A percentile compares a stretch with the other conserved stretches of the same genome.
phyloP scores from a whole-genome alignment of 1,284 basidiomycete genomes.

The Ceratobasidium sp. region DNA sequence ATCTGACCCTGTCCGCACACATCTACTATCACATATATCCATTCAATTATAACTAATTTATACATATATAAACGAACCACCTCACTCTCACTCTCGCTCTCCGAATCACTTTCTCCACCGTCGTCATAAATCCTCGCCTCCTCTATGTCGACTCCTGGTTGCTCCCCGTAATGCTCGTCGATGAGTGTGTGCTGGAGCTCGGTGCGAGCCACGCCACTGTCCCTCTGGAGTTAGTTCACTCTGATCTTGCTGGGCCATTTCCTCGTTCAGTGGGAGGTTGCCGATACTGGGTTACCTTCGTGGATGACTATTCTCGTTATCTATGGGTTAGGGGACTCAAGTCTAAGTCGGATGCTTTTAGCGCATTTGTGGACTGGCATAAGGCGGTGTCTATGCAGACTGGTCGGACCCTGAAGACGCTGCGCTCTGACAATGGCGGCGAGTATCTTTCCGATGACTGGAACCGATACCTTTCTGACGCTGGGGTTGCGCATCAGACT shows the following conservation, averaged over 20 bases:
- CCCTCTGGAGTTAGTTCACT: constrained; percentile 48
- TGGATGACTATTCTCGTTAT: constrained; percentile 49
- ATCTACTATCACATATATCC: too few relatives aligned
- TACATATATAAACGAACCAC: too few relatives aligned
- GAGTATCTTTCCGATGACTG: constrained; percentile 49
- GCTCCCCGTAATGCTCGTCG: constrained; percentile 11
- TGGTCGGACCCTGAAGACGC: constrained; percentile 46
- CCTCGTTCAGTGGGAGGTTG: constrained; percentile 43
- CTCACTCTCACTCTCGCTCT: background rate
- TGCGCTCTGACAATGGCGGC: constrained; percentile 53
- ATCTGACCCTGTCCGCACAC: too few relatives aligned
- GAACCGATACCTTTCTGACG: constrained; percentile 38
- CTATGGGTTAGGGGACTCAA: constrained; percentile 45
- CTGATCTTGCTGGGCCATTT: constrained; percentile 49
- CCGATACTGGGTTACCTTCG: constrained; percentile 50
- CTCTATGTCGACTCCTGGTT: background rate
- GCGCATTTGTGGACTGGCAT: constrained; percentile 48
- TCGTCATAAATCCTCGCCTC: background rate
- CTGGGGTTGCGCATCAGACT: constrained; percentile 49
- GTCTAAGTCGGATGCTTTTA: constrained; percentile 47
- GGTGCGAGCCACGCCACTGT: constrained; percentile 25
- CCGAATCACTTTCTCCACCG: background rate
- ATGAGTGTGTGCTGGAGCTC: constrained; percentile 40
- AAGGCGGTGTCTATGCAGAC: constrained; percentile 47
- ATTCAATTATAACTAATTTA: too few relatives aligned